phyloP scores from a whole-genome alignment of 2,329 filamentous ascomycete species.

The Hawksworthiomyces lignivorus region DNA sequence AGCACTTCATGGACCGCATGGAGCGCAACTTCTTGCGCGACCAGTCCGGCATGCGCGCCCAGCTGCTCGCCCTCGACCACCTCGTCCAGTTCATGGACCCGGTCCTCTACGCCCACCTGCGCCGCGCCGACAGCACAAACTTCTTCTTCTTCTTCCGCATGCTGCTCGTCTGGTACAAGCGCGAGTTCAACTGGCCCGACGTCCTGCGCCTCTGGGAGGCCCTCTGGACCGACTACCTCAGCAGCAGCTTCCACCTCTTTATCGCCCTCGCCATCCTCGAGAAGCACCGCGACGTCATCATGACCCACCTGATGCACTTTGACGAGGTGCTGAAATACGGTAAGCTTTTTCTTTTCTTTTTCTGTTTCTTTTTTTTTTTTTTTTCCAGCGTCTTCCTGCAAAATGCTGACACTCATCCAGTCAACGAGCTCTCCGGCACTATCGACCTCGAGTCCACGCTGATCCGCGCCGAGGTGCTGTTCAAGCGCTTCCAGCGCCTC shows the following conservation, averaged over 20 bases:
- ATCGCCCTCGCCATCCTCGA: constrained; percentile 89
- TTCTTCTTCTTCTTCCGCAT: constrained; percentile 99
- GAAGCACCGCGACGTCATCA: constrained; percentile 93
- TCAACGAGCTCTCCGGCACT: constrained; percentile 89
- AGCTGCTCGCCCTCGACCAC: constrained; percentile 85
- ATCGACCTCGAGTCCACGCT: constrained; percentile 86
- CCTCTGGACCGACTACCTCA: constrained; percentile 88
- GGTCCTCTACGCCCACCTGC: constrained; percentile 81
- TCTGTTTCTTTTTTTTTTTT: not conserved
- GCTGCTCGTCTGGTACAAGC: constrained; percentile 98
- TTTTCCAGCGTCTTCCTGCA: no score
- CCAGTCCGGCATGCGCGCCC: constrained; percentile 90
- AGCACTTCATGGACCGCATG: constrained; percentile 96
- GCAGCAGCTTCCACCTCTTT: constrained; percentile 88
- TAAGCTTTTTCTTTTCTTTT: constrained; percentile 35
- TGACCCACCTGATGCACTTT: constrained; percentile 88
- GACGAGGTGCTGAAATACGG: constrained; percentile 96
- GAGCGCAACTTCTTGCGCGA: constrained; percentile 94
- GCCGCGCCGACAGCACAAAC: constrained; percentile 89
- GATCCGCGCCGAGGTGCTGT: constrained; percentile 80
- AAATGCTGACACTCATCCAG: constrained; percentile 36
- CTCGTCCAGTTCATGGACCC: constrained; percentile 96
- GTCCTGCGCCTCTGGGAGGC: constrained; percentile 84
- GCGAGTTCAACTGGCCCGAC: constrained; percentile 87
- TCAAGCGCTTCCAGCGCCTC: constrained; percentile 77